Percentiles rank a stretch among this genome's conserved stretches.
These are phyloP conservation scores for Alternaria ventricosa DNA, from an alignment of 2,329 filamentous ascomycete genomes.

Conservation along the genomic window DNA sequence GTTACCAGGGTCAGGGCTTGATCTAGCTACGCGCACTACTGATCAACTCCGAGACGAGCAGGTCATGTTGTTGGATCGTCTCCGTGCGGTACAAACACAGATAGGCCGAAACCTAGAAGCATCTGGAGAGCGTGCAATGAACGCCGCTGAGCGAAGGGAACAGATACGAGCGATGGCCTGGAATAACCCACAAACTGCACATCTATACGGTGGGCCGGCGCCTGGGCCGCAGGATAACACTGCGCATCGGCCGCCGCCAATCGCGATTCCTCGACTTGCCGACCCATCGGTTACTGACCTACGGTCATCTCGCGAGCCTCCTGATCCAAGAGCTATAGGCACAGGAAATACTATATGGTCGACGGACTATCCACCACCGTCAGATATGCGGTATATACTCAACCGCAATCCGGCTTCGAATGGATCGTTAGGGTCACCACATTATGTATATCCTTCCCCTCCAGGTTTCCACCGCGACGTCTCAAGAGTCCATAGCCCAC, in stretches of 20 bases:
- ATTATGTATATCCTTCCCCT: neutral
- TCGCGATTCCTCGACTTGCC: neutral
- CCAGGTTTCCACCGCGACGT: neutral
- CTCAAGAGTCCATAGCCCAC: neutral
- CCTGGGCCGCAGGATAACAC: neutral
- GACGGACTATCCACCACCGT: neutral
- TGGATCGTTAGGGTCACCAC: neutral
- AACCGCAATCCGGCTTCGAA: neutral
- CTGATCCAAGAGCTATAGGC: neutral
- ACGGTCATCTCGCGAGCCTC: neutral
- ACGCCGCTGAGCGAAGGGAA: neutral
- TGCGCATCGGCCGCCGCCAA: neutral
- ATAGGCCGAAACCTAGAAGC: neutral
- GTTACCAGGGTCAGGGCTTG: neutral
- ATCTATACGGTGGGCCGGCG: neutral
- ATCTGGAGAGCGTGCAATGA: neutral
- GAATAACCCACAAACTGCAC: neutral
- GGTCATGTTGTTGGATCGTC: neutral
- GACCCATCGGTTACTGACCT: neutral
- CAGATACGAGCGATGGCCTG: neutral
- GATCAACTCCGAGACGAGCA: neutral
- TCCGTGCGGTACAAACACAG: neutral
- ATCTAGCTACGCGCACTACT: neutral
- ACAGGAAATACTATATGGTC: neutral
- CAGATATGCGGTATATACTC: neutral